Percentiles rank a stretch among this genome's conserved stretches.
phyloP scores from a whole-genome alignment of 495 filamentous ascomycete genomes.

The Penicillium nucicola region DNA sequence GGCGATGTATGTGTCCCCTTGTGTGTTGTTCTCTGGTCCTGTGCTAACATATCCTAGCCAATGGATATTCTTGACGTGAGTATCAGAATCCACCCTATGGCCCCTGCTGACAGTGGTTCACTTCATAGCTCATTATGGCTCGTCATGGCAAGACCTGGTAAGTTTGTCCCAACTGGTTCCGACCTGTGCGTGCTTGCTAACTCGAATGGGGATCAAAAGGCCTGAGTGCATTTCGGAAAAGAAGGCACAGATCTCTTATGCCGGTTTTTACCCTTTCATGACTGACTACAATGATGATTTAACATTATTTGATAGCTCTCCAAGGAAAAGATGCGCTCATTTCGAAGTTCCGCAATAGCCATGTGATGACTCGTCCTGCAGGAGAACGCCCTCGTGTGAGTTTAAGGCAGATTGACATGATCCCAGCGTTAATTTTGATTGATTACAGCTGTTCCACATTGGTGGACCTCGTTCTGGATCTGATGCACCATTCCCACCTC shows the following conservation, averaged over 20 bases:
- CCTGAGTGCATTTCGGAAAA: slow-evolving; percentile 68
- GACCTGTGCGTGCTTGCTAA: slow-evolving; percentile 1
- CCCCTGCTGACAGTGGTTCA: slow-evolving; percentile 20
- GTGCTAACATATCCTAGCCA: slow-evolving; percentile 47
- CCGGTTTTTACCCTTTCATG: slow-evolving; percentile 57
- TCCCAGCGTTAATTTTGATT: slow-evolving; percentile 1
- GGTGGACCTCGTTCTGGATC: slow-evolving; percentile 11
- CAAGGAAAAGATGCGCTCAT: slow-evolving; percentile 88
- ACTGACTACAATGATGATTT: slow-evolving; percentile 16
- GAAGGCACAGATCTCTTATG: slow-evolving; percentile 87
- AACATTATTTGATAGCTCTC: slow-evolving; percentile 55
- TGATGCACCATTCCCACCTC: slow-evolving; percentile 11
- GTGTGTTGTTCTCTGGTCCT: neutral
- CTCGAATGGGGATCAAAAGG: slow-evolving; percentile 34
- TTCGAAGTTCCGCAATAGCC: slow-evolving; percentile 94
- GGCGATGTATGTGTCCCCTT: slow-evolving; percentile 56
- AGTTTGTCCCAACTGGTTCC: slow-evolving; percentile 3
- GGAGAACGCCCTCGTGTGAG: slow-evolving; percentile 81
- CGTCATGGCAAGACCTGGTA: slow-evolving; percentile 71
- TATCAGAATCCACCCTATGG: slow-evolving; percentile 3
- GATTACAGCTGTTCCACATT: slow-evolving; percentile 42
- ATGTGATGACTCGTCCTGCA: slow-evolving; percentile 82
- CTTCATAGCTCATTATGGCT: slow-evolving; percentile 64
- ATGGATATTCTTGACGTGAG: slow-evolving; percentile 70
- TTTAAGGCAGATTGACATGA: neutral